phyloP scores from a whole-genome alignment of 371 early-diverging fungal genomes.

The Conidiobolus incongruus region DNA sequence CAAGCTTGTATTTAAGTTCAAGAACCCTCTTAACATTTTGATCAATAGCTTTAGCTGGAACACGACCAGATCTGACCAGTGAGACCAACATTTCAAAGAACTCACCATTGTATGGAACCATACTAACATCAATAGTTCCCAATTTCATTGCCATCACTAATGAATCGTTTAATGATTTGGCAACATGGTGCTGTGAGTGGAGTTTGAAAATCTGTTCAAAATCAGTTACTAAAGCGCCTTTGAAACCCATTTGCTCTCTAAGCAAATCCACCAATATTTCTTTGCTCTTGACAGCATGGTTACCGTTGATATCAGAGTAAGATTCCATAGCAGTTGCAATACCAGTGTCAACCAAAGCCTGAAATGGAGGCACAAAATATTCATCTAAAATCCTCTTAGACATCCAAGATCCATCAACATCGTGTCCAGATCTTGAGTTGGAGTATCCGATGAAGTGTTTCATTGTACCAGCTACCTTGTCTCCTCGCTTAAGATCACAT shows the following conservation, averaged over 20 bases:
- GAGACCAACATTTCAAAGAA: not conserved
- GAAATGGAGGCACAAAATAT: too few relatives aligned
- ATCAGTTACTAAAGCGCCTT: constrained; percentile 41
- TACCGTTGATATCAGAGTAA: constrained; percentile 35
- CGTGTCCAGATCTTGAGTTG: constrained; percentile 23
- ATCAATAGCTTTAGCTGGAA: not conserved
- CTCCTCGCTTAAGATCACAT: constrained; percentile 15
- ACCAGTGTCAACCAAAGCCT: too few relatives aligned
- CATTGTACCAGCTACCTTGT: constrained; percentile 15
- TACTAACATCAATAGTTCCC: too few relatives aligned
- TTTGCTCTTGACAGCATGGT: constrained; percentile 25
- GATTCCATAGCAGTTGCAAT: constrained; percentile 43
- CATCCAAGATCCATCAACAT: constrained; percentile 29
- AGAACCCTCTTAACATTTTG: too few relatives aligned
- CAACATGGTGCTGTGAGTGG: constrained; percentile 9
- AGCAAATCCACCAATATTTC: constrained; percentile 26
- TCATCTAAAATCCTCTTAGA: constrained; percentile 32
- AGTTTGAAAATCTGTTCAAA: constrained; percentile 34
- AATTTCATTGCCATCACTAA: not conserved
- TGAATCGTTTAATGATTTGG: not conserved
- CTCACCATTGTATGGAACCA: constrained; percentile 20
- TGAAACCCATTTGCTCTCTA: constrained; percentile 25
- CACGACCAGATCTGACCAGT: not conserved
- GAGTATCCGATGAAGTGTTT: too few relatives aligned
- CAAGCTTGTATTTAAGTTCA: too few relatives aligned